Conservation (phyloP, 306 rosid genomes). For the Cicer bijugum region DNA sequence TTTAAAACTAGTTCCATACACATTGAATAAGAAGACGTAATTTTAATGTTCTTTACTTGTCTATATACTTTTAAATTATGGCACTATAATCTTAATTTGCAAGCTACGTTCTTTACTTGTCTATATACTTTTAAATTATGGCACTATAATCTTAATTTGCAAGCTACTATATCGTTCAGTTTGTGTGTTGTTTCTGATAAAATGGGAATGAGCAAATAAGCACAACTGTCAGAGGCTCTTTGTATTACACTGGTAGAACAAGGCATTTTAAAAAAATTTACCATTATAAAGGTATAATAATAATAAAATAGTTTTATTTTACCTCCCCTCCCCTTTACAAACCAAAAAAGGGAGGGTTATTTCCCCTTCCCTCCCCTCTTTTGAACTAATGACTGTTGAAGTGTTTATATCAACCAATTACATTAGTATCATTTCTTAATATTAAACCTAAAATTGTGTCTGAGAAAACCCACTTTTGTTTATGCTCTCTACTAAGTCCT, state of each 20-base stretch:
- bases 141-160: neutral
- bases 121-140: neutral
- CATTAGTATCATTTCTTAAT: slow-evolving; percentile 12
- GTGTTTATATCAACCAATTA: slow-evolving; percentile 9
- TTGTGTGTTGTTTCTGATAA: neutral
- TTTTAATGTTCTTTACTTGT: neutral
- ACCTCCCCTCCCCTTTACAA: no score
- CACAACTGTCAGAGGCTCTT: neutral
- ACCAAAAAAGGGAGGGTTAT: neutral
- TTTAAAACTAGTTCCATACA: slow-evolving; percentile 2
- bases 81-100: neutral
- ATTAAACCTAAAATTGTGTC: slow-evolving; percentile 12
- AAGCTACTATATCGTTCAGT: neutral
- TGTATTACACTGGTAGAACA: slow-evolving; percentile 11
- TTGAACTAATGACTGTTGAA: neutral
- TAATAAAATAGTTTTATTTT: no score
- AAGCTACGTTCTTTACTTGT: neutral
- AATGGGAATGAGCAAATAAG: neutral
- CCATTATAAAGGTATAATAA: neutral
- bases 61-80: neutral
- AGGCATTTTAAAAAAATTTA: neutral
- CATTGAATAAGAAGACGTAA: neutral
- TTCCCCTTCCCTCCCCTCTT: neutral
- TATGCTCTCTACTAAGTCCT: slow-evolving; percentile 10
- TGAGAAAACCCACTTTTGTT: neutral